Base-by-base conservation (phyloP, 2,329 filamentous ascomycete genomes). In the Thelonectria blattea region DNA sequence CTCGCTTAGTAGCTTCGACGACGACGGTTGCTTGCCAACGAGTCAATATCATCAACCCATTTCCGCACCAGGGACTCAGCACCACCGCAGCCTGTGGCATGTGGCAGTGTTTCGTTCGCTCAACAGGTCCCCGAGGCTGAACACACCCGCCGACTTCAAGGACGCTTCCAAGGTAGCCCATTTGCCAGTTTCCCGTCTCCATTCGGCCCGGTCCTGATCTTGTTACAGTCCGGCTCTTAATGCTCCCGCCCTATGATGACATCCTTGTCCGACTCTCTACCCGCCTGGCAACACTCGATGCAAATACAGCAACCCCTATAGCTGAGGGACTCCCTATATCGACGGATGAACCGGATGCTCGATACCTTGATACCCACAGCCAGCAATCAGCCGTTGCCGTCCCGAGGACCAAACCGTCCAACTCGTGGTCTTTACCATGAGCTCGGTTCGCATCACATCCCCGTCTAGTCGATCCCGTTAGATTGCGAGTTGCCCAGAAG, bases 191-290 rank as follows among this genome's bases (percentile, higher is more conserved):
- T 22, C 20, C n/a, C 22, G 30, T 20, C 22, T 32, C 39, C 46
- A 60, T 55, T 60, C 57, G 52, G 57, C 57, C 57, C 57, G 52
- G 57, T 11, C 47, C 42, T 56, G n/a, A 17, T 24, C 30, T 41
- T 50, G 52, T 51, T 51, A 24, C 48, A 46, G 37, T 41, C 57
- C 52, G 47, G 46, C 27, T 55, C 41, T 34, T 34, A 34, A 18
- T 30, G 49, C 52, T 47, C 57, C 48, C 50, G 47, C 32, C 27
- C 22, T 52, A 22, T 24, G 15, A 24, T 18, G 15, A 20, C 15
- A 42, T 30, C 41, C 24, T 55, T 42, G 52, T 42, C 45, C 46
- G n/a, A 30, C 37, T 30, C 42, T 17, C 32, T 48, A 17, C 14
- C 45, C 34, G 22, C 17, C 39, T 15, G 45, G 41, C 47, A 32